A percentile compares a stretch with the other conserved stretches of the same genome.
phyloP scores from a whole-genome alignment of 129 eudicot genomes.

The Lactuca sativa region DNA sequence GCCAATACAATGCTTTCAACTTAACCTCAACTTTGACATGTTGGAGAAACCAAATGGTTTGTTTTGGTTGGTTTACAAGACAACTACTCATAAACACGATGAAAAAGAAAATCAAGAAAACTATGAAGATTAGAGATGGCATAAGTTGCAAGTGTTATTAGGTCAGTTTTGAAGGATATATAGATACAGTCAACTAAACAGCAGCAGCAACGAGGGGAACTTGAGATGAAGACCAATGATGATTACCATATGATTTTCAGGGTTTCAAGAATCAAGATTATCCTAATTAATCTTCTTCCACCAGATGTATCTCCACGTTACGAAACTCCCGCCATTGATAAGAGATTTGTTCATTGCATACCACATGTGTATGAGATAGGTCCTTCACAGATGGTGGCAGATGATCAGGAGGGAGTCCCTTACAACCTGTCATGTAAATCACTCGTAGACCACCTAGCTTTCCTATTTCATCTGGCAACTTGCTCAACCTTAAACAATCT shows the following conservation, averaged over 20 bases:
- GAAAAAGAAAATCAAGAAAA: no score
- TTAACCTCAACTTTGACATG: no score
- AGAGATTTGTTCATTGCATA: slow-evolving; percentile 23
- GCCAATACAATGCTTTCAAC: no score
- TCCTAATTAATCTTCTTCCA: slow-evolving; percentile 35
- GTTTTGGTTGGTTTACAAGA: no score
- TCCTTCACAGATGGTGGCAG: slow-evolving; percentile 20
- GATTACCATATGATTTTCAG: slow-evolving; percentile 7
- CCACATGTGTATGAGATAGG: slow-evolving; percentile 8
- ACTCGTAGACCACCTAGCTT: slow-evolving; percentile 23
- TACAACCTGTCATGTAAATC: slow-evolving; percentile 43
- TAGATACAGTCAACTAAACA: no score
- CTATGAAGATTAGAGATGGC: no score
- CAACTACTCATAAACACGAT: no score
- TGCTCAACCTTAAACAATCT: slow-evolving; percentile 28
- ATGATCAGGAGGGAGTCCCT: slow-evolving; percentile 21
- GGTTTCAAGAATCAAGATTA: neutral
- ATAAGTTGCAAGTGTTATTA: no score
- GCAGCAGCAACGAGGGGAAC: no score
- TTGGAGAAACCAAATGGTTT: no score
- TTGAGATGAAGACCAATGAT: neutral
- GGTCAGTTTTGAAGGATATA: no score
- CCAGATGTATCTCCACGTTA: slow-evolving; percentile 15
- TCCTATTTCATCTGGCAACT: slow-evolving; percentile 28
- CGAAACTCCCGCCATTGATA: slow-evolving; percentile 18